Evolutionary conservation across 148 eudicot species (phyloP), one percentile per base, ranked within the genome.

Genomic region (Euryodendron excelsum): DNA sequence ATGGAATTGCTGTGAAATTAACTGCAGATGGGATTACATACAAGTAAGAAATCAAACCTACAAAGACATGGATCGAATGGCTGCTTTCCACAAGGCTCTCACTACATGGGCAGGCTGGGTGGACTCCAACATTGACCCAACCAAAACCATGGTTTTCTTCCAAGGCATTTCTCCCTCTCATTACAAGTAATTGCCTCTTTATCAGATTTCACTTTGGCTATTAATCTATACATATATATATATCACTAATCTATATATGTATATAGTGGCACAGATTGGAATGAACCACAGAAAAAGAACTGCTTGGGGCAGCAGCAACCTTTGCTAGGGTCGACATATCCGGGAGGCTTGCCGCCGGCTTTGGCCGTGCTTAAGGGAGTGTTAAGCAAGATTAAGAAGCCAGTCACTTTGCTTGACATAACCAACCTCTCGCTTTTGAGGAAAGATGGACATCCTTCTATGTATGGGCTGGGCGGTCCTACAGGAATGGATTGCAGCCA

Each of bases 101-200:
- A 69, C 27, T 5, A 93, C 99, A 63, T 96, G 98, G 99, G 98
- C 89, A 73, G 75, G 55, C 4, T 96, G 99, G 99, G 89, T 93
- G 8, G 92, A 93, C 77, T 64, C 86, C 69, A 90, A 87, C 58
- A 59, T 91, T 72, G 87, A 89, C 78, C 95, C 98, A 28, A n/a
- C 79, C 12, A 88, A 79, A 82, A 89, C 95, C 20, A 81, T 58
- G 76, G 91, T 92, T 5, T 93, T 96, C 83, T 96, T 96, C 76
- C 99, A 96, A 87, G 99, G 99, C n/a, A 89, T 93, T 60, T 93
- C 98, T 0, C 99, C 99, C 0, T 88, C 98, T 47, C 99, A 96
- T 77, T 93, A 96, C 93, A 93, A 93, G 99, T 96, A 86, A 86
- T 92, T 64, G n/a, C 2, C 14, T 68, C 50, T 68, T 41, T 39